phyloP scores from a whole-genome alignment of 2,329 filamentous ascomycete genomes.

The Fusarium concolor region DNA sequence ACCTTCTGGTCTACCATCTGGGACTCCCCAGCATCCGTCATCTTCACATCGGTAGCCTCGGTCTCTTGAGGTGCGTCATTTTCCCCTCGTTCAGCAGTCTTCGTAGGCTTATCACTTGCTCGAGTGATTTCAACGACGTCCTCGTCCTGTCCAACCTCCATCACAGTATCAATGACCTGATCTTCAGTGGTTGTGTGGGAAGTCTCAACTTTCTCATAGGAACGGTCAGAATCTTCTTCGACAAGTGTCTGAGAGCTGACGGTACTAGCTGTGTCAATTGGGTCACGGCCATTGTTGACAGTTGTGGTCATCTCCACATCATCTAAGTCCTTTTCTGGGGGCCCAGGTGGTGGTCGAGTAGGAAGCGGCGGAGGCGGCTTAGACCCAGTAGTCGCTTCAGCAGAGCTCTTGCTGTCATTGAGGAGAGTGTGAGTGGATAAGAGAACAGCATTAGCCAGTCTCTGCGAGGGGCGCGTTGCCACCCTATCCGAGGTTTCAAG shows the following conservation, averaged over 20 bases:
- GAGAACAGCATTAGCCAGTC: conserved; percentile 83
- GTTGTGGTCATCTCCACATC: conserved; percentile 53
- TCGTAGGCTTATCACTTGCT: neutral
- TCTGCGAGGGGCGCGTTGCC: conserved; percentile 77
- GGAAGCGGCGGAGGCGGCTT: conserved; percentile 62
- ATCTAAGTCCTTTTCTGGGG: conserved; percentile 47
- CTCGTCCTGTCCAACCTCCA: conserved; percentile 36
- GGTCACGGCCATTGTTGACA: conserved; percentile 47
- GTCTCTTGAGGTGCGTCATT: neutral
- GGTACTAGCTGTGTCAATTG: conserved; percentile 57
- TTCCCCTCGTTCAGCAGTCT: conserved; percentile 10
- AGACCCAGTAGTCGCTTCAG: conserved; percentile 39
- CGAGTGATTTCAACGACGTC: conserved; percentile 17
- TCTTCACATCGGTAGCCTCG: conserved; percentile 41
- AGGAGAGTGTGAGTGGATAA: conserved; percentile 62
- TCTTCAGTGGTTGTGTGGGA: conserved; percentile 26
- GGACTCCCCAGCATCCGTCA: conserved; percentile 49
- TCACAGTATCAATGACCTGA: conserved; percentile 44
- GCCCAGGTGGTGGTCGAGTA: conserved; percentile 58
- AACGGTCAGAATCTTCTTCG: conserved; percentile 53
- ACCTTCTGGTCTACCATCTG: conserved; percentile 61
- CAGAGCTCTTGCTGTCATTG: conserved; percentile 47
- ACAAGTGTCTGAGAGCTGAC: conserved; percentile 66
- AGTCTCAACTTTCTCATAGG: conserved; percentile 51
- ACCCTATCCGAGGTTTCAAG: conserved; percentile 72